Evolutionary conservation across 73 alveolate species (phyloP).

Genomic region (Paramecium tetraurelia): DNA sequence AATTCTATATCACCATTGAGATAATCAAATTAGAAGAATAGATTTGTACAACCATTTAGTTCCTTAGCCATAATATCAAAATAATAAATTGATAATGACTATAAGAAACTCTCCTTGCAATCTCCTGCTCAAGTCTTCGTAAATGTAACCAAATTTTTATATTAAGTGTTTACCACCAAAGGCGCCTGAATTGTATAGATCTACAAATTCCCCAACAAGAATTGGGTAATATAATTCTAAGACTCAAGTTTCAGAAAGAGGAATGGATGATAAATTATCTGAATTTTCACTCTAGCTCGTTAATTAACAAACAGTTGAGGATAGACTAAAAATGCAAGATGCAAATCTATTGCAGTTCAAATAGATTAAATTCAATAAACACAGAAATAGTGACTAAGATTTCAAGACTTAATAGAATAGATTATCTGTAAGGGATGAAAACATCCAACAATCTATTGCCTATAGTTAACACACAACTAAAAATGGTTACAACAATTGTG

Average conservation of each 20-base stretch:
- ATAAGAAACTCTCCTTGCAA: not conserved
- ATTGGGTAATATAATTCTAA: not conserved
- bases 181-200: not conserved
- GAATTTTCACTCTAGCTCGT: not conserved
- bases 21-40: not conserved
- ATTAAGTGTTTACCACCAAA: not conserved
- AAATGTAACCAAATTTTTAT: not conserved
- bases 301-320: not conserved
- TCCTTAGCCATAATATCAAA: not conserved
- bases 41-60: not conserved
- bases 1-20: not conserved
- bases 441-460: not conserved
- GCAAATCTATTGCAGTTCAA: not conserved
- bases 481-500: not conserved
- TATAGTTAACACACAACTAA: not conserved
- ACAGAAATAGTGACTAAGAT: not conserved
- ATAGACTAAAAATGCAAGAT: not conserved
- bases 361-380: not conserved
- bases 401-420: not conserved
- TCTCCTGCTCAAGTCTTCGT: not conserved
- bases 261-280: not conserved
- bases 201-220: not conserved
- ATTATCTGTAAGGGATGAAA: not conserved
- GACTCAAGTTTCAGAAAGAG: not conserved
- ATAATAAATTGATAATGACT: not conserved